These are phyloP conservation scores for Phytophthora crassamura DNA, from an alignment of 352 stramenopile genomes.

Conservation along the genomic window DNA sequence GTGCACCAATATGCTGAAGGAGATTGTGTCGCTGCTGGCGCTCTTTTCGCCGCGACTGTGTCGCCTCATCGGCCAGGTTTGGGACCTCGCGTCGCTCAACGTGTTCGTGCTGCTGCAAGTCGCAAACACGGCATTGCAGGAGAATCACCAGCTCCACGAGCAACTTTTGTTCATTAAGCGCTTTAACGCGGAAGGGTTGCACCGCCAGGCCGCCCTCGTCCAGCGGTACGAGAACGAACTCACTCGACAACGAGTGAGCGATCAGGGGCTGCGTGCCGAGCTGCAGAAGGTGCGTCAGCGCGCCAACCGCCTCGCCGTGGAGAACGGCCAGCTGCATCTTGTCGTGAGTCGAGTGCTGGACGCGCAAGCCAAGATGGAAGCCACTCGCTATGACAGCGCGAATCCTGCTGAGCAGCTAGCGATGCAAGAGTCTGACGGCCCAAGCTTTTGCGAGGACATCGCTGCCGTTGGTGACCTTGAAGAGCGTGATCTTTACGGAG, in stretches of 20 bases:
- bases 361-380: constrained; percentile 30
- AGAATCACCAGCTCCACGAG: constrained; percentile 39
- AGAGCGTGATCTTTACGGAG: constrained; percentile 57
- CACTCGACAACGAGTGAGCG: constrained; percentile 39
- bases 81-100: constrained; percentile 71
- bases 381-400: constrained; percentile 28
- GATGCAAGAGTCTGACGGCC: constrained; percentile 10
- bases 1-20: constrained; percentile 62
- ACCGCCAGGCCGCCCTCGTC: constrained; percentile 38
- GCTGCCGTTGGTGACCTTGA: constrained; percentile 43
- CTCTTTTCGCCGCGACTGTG: constrained; percentile 57
- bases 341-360: constrained; percentile 51
- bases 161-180: constrained; percentile 39
- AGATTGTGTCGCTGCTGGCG: constrained; percentile 49
- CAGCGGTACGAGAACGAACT: constrained; percentile 51
- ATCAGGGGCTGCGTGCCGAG: constrained; percentile 55
- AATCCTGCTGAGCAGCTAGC: constrained; percentile 18
- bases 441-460: constrained; percentile 42
- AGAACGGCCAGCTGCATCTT: constrained; percentile 59
- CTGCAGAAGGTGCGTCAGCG: constrained; percentile 62
- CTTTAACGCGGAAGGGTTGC: constrained; percentile 39
- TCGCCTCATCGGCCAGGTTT: constrained; percentile 60
- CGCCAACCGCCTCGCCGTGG: constrained; percentile 51
- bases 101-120: constrained; percentile 70
- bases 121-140: constrained; percentile 42